phyloP scores from a whole-genome alignment of 2,329 filamentous ascomycete genomes.

The Diaporthe aspalathi region DNA sequence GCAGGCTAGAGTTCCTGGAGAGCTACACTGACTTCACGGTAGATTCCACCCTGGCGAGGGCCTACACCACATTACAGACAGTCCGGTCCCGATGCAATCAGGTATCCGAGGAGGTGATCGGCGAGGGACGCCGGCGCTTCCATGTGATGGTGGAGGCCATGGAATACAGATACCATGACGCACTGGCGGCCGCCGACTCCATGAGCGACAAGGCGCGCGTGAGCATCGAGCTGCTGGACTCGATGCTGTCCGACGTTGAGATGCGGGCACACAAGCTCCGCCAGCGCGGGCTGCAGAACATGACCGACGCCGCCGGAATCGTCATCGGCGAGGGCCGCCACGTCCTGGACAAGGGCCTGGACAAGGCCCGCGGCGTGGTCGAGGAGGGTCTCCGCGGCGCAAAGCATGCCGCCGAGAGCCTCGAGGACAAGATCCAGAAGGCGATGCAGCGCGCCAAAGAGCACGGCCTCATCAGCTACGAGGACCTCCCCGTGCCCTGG shows the following conservation, averaged over 20 bases:
- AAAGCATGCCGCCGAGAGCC: slow-evolving; percentile 80
- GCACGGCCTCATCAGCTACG: slow-evolving; percentile 85
- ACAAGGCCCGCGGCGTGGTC: slow-evolving; percentile 78
- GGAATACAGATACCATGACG: slow-evolving; percentile 88
- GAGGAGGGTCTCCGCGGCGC: slow-evolving; percentile 86
- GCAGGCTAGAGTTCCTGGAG: slow-evolving; percentile 88
- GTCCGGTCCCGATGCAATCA: slow-evolving; percentile 90
- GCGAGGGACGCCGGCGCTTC: slow-evolving; percentile 83
- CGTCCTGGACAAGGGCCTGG: slow-evolving; percentile 82
- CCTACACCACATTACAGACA: slow-evolving; percentile 86
- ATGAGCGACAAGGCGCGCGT: slow-evolving; percentile 92
- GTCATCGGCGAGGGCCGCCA: slow-evolving; percentile 83
- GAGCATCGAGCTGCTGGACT: slow-evolving; percentile 87
- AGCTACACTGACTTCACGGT: slow-evolving; percentile 85
- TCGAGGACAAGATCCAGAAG: slow-evolving; percentile 86
- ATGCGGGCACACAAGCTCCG: slow-evolving; percentile 81
- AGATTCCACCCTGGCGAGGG: slow-evolving; percentile 85
- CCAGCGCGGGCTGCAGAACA: slow-evolving; percentile 76
- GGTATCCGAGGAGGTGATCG: slow-evolving; percentile 90
- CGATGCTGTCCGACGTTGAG: slow-evolving; percentile 88
- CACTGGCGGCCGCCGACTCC: slow-evolving; percentile 84
- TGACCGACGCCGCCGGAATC: slow-evolving; percentile 73
- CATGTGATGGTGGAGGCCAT: slow-evolving; percentile 93
- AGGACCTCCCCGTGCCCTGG: slow-evolving; percentile 93
- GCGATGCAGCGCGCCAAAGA: slow-evolving; percentile 82